phyloP scores from a whole-genome alignment of 345 rosid genomes.

The Dipteronia sinensis region DNA sequence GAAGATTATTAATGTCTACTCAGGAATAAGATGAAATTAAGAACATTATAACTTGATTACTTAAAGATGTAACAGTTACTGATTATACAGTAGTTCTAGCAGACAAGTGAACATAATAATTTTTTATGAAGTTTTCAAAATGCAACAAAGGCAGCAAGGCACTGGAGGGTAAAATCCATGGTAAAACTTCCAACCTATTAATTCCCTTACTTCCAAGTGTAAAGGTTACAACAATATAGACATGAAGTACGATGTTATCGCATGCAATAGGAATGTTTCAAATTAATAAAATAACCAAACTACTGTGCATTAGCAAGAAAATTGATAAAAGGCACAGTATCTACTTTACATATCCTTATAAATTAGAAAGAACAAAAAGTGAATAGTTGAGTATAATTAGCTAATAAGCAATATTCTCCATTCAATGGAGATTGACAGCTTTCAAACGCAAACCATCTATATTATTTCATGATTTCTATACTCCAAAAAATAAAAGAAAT shows the following conservation, averaged over 20 bases:
- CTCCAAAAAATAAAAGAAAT: not conserved
- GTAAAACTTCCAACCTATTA: constrained; percentile 1
- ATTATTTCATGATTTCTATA: constrained; percentile 7
- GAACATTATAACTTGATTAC: constrained; percentile 11
- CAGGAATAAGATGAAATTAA: constrained; percentile 2
- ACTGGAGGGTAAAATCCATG: not conserved
- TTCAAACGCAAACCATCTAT: not conserved
- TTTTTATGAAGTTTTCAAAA: not conserved
- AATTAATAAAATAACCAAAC: not conserved
- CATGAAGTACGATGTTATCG: not conserved
- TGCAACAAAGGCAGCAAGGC: not conserved
- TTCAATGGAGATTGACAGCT: not conserved
- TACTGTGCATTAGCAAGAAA: not conserved
- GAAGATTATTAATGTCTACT: not conserved
- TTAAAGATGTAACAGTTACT: not conserved
- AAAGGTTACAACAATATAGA: not conserved
- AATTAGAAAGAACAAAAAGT: not conserved
- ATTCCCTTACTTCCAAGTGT: not conserved
- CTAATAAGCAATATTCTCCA: not conserved
- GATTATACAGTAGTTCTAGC: not conserved
- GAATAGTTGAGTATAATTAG: not conserved
- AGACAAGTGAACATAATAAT: not conserved
- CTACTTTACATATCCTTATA: not conserved
- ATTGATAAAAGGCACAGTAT: not conserved
- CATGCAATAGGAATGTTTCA: not conserved